Conservation (phyloP, 192 early-diverging fungal genomes). For the Podila epigama region DNA sequence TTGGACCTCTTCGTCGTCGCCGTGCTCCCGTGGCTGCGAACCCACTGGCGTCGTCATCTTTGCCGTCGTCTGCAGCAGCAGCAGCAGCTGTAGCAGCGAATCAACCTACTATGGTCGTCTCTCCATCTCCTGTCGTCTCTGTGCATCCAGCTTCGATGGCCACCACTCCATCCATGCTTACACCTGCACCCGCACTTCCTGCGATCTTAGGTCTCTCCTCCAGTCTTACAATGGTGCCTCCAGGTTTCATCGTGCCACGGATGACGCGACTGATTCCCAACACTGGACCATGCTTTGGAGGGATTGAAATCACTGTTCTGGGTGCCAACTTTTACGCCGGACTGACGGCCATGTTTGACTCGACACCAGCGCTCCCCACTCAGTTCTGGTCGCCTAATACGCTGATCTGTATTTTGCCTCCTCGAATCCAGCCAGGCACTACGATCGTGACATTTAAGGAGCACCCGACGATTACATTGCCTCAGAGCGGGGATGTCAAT, state of each 20-base stretch:
- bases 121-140: slow-evolving; percentile 1
- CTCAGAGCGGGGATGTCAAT: slow-evolving; percentile 11
- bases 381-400: slow-evolving; percentile 82
- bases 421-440: slow-evolving; percentile 73
- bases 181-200: slow-evolving; percentile 37
- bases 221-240: slow-evolving; percentile 28
- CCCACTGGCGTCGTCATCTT: slow-evolving; percentile 11
- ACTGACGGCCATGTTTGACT: slow-evolving; percentile 77
- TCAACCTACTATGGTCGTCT: slow-evolving; percentile 16
- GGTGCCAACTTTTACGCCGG: slow-evolving; percentile 85
- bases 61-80: slow-evolving; percentile 5
- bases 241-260: slow-evolving; percentile 50
- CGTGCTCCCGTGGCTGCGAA: slow-evolving; percentile 22
- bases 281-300: slow-evolving; percentile 88
- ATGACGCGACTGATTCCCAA: slow-evolving; percentile 82
- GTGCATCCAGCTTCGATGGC: slow-evolving; percentile 18
- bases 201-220: slow-evolving; percentile 33
- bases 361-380: slow-evolving; percentile 71
- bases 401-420: slow-evolving; percentile 85
- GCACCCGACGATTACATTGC: slow-evolving; percentile 49
- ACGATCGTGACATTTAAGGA: slow-evolving; percentile 71
- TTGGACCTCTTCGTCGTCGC: slow-evolving; percentile 37
- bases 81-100: slow-evolving; percentile 1
- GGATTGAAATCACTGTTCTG: slow-evolving; percentile 82
- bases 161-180: slow-evolving; percentile 2